A percentile compares a stretch with the other conserved stretches of the same genome.
Conservation (phyloP, 2,329 filamentous ascomycete genomes). For the Colletotrichum sojae region DNA sequence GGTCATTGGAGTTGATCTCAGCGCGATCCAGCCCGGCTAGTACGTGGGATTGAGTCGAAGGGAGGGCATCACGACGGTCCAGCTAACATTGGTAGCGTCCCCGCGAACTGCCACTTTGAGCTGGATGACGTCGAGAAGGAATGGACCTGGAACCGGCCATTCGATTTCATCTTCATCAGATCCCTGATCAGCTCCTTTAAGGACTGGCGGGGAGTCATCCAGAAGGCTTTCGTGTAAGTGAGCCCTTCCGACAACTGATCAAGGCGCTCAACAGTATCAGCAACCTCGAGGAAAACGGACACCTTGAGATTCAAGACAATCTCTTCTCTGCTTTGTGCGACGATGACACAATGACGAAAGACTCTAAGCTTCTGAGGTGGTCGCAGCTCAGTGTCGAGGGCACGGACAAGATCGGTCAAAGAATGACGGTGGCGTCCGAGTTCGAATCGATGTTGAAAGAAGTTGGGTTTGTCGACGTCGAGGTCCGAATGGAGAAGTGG, state of each 20-base stretch:
- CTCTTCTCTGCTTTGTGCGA: constrained; percentile 47
- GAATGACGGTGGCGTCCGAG: constrained; percentile 49
- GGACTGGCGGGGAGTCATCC: constrained; percentile 43
- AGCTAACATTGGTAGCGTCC: constrained; percentile 50
- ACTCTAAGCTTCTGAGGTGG: constrained; percentile 49
- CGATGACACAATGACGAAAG: constrained; percentile 49
- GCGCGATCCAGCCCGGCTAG: constrained; percentile 52
- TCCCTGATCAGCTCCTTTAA: neutral
- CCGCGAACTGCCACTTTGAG: constrained; percentile 61
- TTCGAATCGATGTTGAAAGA: constrained; percentile 41
- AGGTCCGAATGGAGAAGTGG: constrained; percentile 45
- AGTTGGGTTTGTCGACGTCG: constrained; percentile 49
- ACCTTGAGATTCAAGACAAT: constrained; percentile 51
- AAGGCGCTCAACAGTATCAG: constrained; percentile 49
- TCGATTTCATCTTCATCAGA: constrained; percentile 47
- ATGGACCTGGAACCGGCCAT: constrained; percentile 50
- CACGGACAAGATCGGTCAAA: constrained; percentile 47
- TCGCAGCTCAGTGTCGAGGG: constrained; percentile 49
- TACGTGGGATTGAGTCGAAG: constrained; percentile 22
- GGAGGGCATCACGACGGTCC: constrained; percentile 11
- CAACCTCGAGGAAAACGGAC: constrained; percentile 51
- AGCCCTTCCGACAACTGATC: neutral
- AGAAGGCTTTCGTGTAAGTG: constrained; percentile 42
- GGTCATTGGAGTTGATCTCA: constrained; percentile 51
- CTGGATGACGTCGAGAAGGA: constrained; percentile 53